Conservation (phyloP, 805 yeast genomes). For the Metschnikowia gelsemii region DNA sequence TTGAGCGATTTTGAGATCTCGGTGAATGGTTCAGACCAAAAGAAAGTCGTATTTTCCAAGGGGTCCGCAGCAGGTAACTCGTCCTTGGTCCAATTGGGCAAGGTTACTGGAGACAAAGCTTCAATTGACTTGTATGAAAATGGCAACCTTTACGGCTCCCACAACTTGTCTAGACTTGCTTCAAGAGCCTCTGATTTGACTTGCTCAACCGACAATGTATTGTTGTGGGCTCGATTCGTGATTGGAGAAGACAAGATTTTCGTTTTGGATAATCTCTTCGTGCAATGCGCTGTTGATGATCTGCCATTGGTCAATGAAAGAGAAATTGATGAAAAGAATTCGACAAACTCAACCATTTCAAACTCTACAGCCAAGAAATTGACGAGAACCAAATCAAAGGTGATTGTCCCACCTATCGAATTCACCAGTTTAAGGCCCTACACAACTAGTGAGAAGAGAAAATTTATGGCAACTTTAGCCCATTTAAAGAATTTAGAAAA, state of each 20-base stretch:
- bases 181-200: conserved; percentile 34
- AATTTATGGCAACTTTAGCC: conserved; percentile 48
- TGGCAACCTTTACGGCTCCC: conserved; percentile 33
- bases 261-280: conserved; percentile 43
- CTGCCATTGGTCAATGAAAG: conserved; percentile 17
- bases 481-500: conserved; percentile 55
- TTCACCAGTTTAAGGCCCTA: conserved; percentile 40
- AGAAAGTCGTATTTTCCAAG: conserved; percentile 41
- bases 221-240: conserved; percentile 41
- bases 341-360: conserved; percentile 2
- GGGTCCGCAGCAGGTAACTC: conserved; percentile 43
- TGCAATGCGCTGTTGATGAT: conserved; percentile 38
- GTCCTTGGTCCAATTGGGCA: conserved; percentile 38
- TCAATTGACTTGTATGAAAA: conserved; percentile 39
- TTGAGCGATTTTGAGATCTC: conserved; percentile 47
- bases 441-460: conserved; percentile 40
- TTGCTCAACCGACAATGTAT: conserved; percentile 37
- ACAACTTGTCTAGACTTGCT: conserved; percentile 25
- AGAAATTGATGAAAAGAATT: conserved; percentile 2
- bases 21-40: conserved; percentile 26
- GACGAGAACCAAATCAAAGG: conserved; percentile 21
- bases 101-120: conserved; percentile 29
- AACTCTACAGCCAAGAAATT: conserved; percentile 21
- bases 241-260: conserved; percentile 53
- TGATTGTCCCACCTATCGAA: conserved; percentile 47